Evolutionary conservation across 192 early-diverging fungal genomes (phyloP).

Genomic region (Neocallimastix lanati): DNA sequence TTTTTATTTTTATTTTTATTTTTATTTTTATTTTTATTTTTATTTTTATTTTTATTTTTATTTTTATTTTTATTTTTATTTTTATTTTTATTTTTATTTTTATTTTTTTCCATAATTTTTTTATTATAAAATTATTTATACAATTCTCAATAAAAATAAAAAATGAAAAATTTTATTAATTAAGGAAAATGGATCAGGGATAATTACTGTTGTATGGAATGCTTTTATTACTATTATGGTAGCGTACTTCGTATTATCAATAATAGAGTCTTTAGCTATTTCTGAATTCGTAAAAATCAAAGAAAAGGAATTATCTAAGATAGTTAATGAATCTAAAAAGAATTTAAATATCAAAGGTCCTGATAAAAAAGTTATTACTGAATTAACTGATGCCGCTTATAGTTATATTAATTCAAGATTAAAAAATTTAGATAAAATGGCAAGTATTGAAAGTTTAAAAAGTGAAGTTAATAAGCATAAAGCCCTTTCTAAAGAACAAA

Average conservation of each 20-base stretch:
- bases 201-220: constrained; percentile 59
- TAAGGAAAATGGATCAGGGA: constrained; percentile 11
- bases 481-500: background rate
- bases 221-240: constrained; percentile 60
- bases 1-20: too few relatives aligned
- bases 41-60: too few relatives aligned
- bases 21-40: too few relatives aligned
- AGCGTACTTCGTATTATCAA: constrained; percentile 62
- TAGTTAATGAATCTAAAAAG: background rate
- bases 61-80: too few relatives aligned
- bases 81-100: too few relatives aligned
- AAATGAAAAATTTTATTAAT: too few relatives aligned
- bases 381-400: background rate
- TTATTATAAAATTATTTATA: too few relatives aligned
- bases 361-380: background rate
- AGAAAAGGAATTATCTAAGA: background rate
- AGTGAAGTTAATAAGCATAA: background rate
- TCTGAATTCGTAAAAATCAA: constrained; percentile 5
- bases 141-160: too few relatives aligned
- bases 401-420: background rate
- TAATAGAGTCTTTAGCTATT: constrained; percentile 66
- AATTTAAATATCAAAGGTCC: background rate
- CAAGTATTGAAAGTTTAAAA: background rate
- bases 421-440: background rate
- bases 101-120: too few relatives aligned